Conservation (phyloP, 345 rosid genomes). For the Kandelia obovata region DNA sequence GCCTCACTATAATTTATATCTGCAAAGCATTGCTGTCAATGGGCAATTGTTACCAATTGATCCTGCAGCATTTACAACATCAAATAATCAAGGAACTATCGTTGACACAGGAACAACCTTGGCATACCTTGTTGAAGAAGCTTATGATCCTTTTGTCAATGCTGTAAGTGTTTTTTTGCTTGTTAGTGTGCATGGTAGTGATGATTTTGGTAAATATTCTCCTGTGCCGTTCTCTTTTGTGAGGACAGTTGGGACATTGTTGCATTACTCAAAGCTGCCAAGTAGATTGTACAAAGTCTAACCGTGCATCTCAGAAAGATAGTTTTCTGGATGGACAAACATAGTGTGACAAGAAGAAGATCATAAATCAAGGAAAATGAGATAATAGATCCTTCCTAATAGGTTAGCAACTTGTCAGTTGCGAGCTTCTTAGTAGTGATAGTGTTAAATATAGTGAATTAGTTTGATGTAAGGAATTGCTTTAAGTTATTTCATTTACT, state of each 20-base stretch:
- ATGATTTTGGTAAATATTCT: too few species aligned
- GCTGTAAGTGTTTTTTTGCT: constrained; percentile 54
- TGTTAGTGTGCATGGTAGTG: neutral
- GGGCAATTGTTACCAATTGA: constrained; percentile 64
- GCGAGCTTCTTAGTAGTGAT: constrained; percentile 1
- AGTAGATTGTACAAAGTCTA: too few species aligned
- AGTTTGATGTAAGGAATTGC: neutral
- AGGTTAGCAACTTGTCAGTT: neutral
- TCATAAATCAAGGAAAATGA: neutral
- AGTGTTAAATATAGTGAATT: neutral
- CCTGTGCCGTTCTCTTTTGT: too few species aligned
- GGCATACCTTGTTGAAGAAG: constrained; percentile 79
- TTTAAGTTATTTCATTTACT: neutral
- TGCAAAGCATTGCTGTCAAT: constrained; percentile 81
- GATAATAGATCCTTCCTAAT: neutral
- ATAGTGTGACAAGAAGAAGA: neutral
- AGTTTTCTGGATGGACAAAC: neutral
- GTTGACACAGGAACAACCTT: constrained; percentile 95
- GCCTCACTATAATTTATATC: constrained; percentile 95
- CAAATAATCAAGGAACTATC: constrained; percentile 76
- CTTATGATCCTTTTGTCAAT: constrained; percentile 57
- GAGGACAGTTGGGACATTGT: too few species aligned
- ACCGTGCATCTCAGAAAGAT: neutral
- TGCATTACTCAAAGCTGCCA: too few species aligned
- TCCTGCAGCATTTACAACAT: constrained; percentile 66